These are phyloP conservation scores for Talaromyces verruculosus DNA, from an alignment of 2,329 filamentous ascomycete species.

Conservation along the genomic window DNA sequence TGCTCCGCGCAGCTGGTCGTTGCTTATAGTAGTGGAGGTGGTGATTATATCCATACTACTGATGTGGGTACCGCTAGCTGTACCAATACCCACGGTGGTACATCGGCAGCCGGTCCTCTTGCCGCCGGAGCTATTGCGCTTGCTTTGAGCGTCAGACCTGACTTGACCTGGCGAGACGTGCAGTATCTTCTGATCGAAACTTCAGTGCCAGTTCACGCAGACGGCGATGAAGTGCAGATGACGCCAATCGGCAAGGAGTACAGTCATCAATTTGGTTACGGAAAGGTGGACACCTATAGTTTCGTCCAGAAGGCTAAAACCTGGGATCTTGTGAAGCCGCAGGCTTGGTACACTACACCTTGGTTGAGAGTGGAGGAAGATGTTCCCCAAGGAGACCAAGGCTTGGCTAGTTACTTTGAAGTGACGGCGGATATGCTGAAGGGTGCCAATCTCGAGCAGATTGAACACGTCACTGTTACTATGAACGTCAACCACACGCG, in stretches of 20 bases:
- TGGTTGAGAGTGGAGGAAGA: conserved; percentile 86
- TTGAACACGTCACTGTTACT: conserved; percentile 95
- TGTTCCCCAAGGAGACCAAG: conserved; percentile 81
- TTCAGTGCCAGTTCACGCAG: conserved; percentile 74
- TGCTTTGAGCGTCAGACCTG: conserved; percentile 78
- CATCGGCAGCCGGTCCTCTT: conserved; percentile 89
- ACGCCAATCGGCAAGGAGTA: conserved; percentile 80
- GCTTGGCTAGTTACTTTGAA: conserved; percentile 75
- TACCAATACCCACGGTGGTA: conserved; percentile 82
- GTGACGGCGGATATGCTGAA: conserved; percentile 79
- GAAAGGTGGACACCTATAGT: conserved; percentile 85
- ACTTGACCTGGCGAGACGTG: conserved; percentile 89
- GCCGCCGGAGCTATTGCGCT: conserved; percentile 91
- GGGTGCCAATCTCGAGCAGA: conserved; percentile 74
- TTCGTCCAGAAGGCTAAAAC: conserved; percentile 82
- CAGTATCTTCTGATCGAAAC: conserved; percentile 88
- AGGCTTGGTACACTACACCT: conserved; percentile 90
- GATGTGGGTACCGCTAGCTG: conserved; percentile 84
- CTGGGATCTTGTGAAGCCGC: conserved; percentile 87
- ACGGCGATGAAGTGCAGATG: conserved; percentile 74
- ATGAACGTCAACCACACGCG: conserved; percentile 92
- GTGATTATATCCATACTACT: conserved; percentile 91
- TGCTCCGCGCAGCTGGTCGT: conserved; percentile 95
- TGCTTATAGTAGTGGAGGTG: conserved; percentile 89
- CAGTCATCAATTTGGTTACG: conserved; percentile 93